These are phyloP conservation scores for Caloboletus firmus DNA, from an alignment of 1,284 basidiomycete species.

Conservation along the genomic window DNA sequence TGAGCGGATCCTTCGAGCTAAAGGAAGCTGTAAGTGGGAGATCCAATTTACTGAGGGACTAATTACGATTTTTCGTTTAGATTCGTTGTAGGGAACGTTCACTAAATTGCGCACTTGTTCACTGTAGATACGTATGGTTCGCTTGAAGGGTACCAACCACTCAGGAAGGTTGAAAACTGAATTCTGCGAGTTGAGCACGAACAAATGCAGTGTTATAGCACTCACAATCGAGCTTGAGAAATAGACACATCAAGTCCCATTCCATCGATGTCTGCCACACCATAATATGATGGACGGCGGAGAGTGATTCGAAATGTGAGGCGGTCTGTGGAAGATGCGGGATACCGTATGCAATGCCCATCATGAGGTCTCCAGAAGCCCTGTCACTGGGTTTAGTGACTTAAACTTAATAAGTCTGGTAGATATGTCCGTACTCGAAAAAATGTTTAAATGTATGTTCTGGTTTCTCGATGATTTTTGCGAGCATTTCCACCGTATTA, in stretches of 20 bases:
- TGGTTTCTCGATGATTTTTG: conserved; percentile 6
- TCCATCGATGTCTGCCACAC: conserved; percentile 4
- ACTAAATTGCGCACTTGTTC: conserved; percentile 8
- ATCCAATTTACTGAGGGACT: not conserved
- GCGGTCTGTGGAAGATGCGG: conserved; percentile 2
- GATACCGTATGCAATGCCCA: conserved; percentile 7
- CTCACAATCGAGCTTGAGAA: conserved; percentile 4
- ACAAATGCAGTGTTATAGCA: not conserved
- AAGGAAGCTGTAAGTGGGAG: not conserved
- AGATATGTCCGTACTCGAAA: not conserved
- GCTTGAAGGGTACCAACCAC: conserved; percentile 9
- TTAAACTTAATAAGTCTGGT: too few species aligned
- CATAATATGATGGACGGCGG: conserved; percentile 4
- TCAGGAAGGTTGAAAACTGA: conserved; percentile 2
- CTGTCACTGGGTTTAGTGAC: not conserved
- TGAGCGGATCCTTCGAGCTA: conserved; percentile 5
- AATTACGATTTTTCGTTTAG: conserved; percentile 3
- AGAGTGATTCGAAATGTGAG: conserved; percentile 3
- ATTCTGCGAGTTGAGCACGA: not conserved
- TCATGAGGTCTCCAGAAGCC: conserved; percentile 11
- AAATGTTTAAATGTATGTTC: conserved; percentile 3
- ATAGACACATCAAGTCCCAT: conserved; percentile 8
- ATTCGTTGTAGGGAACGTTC: conserved; percentile 7
- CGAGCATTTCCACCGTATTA: conserved; percentile 8
- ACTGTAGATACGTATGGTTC: not conserved